These are phyloP conservation scores for Mortierella sp. DNA, from an alignment of 371 early-diverging fungal species.

Conservation along the genomic window DNA sequence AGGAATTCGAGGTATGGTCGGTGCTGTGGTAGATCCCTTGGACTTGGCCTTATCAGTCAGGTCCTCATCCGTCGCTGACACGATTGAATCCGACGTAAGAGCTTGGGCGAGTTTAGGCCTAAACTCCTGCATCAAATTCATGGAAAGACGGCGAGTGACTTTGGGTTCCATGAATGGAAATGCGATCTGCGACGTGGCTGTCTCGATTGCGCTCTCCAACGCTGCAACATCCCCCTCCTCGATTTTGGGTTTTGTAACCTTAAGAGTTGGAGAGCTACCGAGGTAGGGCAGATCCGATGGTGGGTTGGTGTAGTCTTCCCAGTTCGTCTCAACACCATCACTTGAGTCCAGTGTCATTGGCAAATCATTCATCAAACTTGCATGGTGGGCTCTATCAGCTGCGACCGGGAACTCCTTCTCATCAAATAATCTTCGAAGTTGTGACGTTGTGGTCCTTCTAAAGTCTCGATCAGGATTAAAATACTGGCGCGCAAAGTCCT, in stretches of 20 bases:
- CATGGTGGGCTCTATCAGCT: constrained; percentile 46
- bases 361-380: constrained; percentile 46
- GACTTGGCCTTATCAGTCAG: constrained; percentile 23
- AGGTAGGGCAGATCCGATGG: constrained; percentile 45
- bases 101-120: constrained; percentile 40
- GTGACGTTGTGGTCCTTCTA: constrained; percentile 72
- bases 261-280: constrained; percentile 44
- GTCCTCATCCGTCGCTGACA: constrained; percentile 38
- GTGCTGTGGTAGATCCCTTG: constrained; percentile 5
- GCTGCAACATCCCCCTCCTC: constrained; percentile 53
- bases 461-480: constrained; percentile 83
- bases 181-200: constrained; percentile 44
- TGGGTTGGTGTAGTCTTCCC: constrained; percentile 21
- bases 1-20: constrained; percentile 30
- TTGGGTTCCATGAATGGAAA: constrained; percentile 63
- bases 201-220: constrained; percentile 55
- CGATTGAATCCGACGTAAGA: constrained; percentile 41
- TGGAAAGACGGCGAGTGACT: constrained; percentile 67
- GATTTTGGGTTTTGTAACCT: constrained; percentile 29
- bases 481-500: constrained; percentile 77
- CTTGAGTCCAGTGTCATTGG: constrained; percentile 51
- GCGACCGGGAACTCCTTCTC: constrained; percentile 59
- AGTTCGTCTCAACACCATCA: constrained; percentile 16
- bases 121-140: constrained; percentile 73
- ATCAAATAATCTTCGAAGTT: constrained; percentile 74